These are phyloP conservation scores for Dryadomyces quercivorus DNA, from an alignment of 2,329 filamentous ascomycete genomes.

Conservation along the genomic window DNA sequence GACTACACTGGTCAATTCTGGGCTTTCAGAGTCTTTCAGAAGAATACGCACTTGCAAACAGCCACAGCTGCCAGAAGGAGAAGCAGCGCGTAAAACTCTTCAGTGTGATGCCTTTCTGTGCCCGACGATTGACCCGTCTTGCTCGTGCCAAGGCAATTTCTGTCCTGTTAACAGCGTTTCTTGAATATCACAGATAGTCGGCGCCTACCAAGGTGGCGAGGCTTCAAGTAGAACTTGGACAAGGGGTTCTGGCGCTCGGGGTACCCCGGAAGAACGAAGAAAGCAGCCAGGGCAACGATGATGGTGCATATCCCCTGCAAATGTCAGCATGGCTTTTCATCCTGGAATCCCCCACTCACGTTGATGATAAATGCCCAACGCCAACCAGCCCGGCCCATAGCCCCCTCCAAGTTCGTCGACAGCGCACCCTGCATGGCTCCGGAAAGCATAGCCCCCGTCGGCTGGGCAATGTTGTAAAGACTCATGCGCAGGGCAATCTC, in stretches of 20 bases:
- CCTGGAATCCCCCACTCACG: background rate
- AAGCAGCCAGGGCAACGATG: constrained; percentile 3
- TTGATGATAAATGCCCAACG: constrained; percentile 9
- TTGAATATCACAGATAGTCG: too few species aligned
- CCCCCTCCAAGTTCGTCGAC: constrained; percentile 3
- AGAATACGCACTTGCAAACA: constrained; percentile 1
- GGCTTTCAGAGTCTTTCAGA: background rate
- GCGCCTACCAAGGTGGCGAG: constrained; percentile 1
- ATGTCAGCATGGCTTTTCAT: background rate
- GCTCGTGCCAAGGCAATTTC: constrained; percentile 2
- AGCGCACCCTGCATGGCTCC: constrained; percentile 6
- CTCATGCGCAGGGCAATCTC: constrained; percentile 8
- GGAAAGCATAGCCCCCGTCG: constrained; percentile 6
- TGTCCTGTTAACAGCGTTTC: background rate
- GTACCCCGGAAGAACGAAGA: constrained; percentile 4
- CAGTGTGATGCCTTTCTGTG: constrained; percentile 4
- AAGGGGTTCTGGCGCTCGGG: constrained; percentile 4
- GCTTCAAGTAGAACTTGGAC: constrained; percentile 6
- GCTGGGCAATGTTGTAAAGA: constrained; percentile 8
- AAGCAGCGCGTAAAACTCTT: constrained; percentile 4
- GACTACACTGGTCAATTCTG: background rate
- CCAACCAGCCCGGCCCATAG: constrained; percentile 4
- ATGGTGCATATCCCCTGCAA: constrained; percentile 4
- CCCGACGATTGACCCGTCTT: constrained; percentile 1
- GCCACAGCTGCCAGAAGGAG: constrained; percentile 7